Percentiles rank a stretch among this genome's conserved stretches.
Conservation (phyloP, 1,139 yeast genomes). For the Trichomonascaceae sp. region DNA sequence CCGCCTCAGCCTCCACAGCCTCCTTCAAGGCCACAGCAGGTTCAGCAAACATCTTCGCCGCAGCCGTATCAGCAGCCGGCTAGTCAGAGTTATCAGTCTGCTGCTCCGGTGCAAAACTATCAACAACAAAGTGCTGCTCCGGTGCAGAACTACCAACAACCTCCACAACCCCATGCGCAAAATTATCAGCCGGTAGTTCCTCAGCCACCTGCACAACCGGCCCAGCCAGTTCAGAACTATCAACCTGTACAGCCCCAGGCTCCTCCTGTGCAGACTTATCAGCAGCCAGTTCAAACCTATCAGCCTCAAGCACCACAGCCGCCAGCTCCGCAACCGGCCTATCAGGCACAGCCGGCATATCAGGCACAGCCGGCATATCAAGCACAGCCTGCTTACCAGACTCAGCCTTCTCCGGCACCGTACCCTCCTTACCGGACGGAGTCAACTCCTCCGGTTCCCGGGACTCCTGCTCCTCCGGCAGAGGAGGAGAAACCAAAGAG, state of each 20-base stretch:
- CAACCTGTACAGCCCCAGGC: constrained; percentile 14
- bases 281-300: constrained; percentile 4
- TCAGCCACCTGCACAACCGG: neutral
- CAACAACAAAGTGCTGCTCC: neutral
- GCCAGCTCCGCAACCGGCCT: too few relatives aligned
- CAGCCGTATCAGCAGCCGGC: constrained; percentile 6
- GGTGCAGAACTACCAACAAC: neutral
- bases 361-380: neutral
- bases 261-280: constrained; percentile 11
- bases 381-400: neutral
- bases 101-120: neutral
- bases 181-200: constrained; percentile 1
- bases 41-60: neutral
- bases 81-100: neutral
- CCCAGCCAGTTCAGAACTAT: constrained; percentile 3
- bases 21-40: constrained; percentile 4
- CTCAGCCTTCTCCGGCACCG: neutral
- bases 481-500: constrained; percentile 15
- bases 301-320: neutral
- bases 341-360: neutral
- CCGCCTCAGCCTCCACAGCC: constrained; percentile 4
- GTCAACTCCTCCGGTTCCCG: neutral
- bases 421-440: neutral
- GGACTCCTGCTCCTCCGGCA: constrained; percentile 4
- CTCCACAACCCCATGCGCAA: neutral